Evolutionary conservation across 164 flowering plant genomes (phyloP), one percentile per base, ranked within the genome.

Genomic region (Brasenia schreberi): DNA sequence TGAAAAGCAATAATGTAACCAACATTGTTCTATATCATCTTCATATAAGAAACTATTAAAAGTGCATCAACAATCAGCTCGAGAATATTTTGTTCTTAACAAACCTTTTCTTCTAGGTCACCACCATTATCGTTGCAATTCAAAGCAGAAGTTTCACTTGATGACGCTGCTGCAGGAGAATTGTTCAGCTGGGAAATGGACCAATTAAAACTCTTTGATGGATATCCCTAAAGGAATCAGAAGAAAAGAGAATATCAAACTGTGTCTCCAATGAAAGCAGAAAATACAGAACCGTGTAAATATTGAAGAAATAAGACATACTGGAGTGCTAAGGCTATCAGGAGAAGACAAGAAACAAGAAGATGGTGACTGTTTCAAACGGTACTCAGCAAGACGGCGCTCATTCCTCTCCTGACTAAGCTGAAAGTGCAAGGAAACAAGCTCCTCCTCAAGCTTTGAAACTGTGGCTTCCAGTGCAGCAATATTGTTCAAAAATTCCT

Each of bases 401-500:
- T 89, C 96, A 78, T 86, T 89, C 79, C 88, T 84, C 74, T 89
- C 96, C 76, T 86, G 88, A 80, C 85, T 79, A 65, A 89, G 82
- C 71, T 81, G 84, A 71, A 76, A 84, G 70, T 87, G 83, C 73
- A 89, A 76, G 65, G 88, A 80, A 52, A 87, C 75, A 71, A 77
- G 76, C 75, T 89, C 81, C 69, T 83, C 66, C 71, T 89, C 90
- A 60, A 89, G 92, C 45, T 78, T 75, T 63, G 84, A 81, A 68
- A 87, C 80, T 23, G 85, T 64, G 63, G n/a, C 78, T 75, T 86
- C 96, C 78, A 89, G 64, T 6, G 66, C 64, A 43, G 83, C 74
- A 68, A 89, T 85, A 71, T 74, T 78, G 45, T 81, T 70, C 59
- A 89, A 65, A 60, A 87, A 84, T 70, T 85, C 85, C 65, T 82